Base-by-base conservation (phyloP, 192 early-diverging fungal species). In the Backusella morwellensis region DNA sequence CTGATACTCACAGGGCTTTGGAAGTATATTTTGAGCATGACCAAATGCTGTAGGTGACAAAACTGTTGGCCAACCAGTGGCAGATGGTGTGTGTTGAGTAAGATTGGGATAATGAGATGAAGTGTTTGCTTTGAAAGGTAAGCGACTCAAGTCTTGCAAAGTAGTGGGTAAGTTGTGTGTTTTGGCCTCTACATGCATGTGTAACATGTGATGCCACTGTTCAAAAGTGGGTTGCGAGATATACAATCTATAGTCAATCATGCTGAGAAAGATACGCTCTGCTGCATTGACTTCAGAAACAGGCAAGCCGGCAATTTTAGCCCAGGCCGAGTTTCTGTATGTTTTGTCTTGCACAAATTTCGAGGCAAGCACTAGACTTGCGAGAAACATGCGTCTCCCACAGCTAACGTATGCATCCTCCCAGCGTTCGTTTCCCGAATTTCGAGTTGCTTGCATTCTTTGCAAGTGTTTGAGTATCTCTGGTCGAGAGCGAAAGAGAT, bases 251-350 rank as follows among this genome's bases (percentile, higher is more conserved):
- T 95, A 97, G 74, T 95, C 92, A 54, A 98, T 88, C 76, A 93
- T 78, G 38, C 88, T 77, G 19, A 97, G 78, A 81, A 97, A 96
- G 41, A 88, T 88, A 38, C 92, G 83, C 85, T 98, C 96, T 79
- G 92, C 90, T 42, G 87, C 87, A 86, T 93, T 93, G 67, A 98
- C 92, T 84, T 98, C 95, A n/a, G 81, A 66, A 66, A 92, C 86
- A 19, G 90, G 85, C n/a, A 98, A 87, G 67, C 92, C 91, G 29
- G 95, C 96, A 38, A 97, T 95, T 85, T 93, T 95, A 54, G 95
- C 87, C 97, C 97, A 98, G 2, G 94, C 93, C 72, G 86, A 87
- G 87, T 95, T 97, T n/a, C 91, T 88, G 78, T 96, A 98, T 41
- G 90, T 92, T 71, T 90, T 91, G 87, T 98, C 97, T 77, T 90